A percentile compares a stretch with the other conserved stretches of the same genome.
Evolutionary conservation across 225 moss, liverwort and hornwort species (phyloP).

Genomic region (Rhytidiadelphus loreus): DNA sequence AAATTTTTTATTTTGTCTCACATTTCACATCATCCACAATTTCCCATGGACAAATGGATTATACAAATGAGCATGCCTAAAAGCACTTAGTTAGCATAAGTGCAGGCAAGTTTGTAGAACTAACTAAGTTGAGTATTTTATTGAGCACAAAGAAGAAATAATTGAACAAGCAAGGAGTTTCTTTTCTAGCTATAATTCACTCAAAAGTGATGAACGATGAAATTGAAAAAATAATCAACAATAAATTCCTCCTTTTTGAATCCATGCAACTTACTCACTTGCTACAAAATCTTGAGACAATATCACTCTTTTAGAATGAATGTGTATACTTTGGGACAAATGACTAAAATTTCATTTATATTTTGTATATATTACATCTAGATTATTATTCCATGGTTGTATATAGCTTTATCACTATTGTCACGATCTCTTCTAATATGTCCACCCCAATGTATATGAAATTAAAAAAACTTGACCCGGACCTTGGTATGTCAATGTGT

Average conservation of each 20-base stretch:
- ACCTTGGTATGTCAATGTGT: too few species aligned
- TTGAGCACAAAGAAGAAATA: not conserved
- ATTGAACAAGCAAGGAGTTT: not conserved
- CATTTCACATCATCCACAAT: not conserved
- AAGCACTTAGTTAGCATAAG: not conserved
- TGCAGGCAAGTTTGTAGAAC: not conserved
- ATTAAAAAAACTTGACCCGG: too few species aligned
- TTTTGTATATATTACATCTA: not conserved
- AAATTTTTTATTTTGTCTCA: accelerated
- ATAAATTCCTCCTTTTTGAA: not conserved
- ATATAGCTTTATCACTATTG: accelerated
- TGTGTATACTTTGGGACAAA: not conserved
- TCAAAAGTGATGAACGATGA: not conserved
- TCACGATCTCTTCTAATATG: not conserved
- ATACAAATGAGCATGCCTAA: not conserved
- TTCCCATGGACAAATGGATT: not conserved
- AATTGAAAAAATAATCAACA: not conserved
- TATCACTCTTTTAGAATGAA: not conserved
- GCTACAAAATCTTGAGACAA: not conserved
- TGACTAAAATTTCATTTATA: too few species aligned
- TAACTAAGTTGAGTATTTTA: not conserved
- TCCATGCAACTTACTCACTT: not conserved
- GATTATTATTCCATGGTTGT: not conserved
- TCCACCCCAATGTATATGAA: too few species aligned
- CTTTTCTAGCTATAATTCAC: not conserved